Evolutionary conservation across 129 eudicot species (phyloP), one percentile per base, ranked within the genome.

Genomic region (Centella asiatica): DNA sequence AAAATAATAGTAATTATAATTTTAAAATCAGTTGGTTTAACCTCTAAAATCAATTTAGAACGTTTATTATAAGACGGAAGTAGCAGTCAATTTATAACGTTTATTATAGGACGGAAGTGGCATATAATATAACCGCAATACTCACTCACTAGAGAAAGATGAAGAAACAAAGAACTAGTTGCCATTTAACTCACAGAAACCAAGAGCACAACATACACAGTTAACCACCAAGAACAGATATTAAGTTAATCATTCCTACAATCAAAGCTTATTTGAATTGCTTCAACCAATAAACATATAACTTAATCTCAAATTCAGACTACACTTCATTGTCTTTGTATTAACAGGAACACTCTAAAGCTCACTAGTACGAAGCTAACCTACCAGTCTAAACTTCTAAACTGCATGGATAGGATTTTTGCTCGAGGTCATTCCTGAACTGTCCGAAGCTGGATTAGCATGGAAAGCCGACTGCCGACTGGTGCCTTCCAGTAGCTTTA

Each of bases 391-490:
- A 47, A 67, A 64, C 72, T 44, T 34, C 72, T 75, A 81, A 9
- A 89, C 73, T 26, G 97, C 90, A 76, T 74, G 90, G 65, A 89
- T 83, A 39, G 95, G 95, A 57, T 62, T 82, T 46, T 77, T 82
- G 74, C 78, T 69, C 11, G 86, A 57, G 65, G 71, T 73, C 66
- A 78, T 71, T 49, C 74, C 75, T 29, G 96, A 76, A 48, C 65
- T 69, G 39, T 81, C 76, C 0, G 83, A 39, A 1, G 67, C 69
- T 11, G 88, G 83, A 52, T 80, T 89, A 47, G 78, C 83, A 74
- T 89, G 97, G 29, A 89, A 89, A 4, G 95, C 95, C 9, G 97
- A 89, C 37, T 84, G 97, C 61, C 95, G 75, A 29, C 72, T 72
- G 36, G 87, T 56, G 60, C 92, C 92, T 25, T 89, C 88, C 14